A percentile compares a stretch with the other conserved stretches of the same genome.
phyloP scores from a whole-genome alignment of 805 yeast genomes.

The Sugiyamaella boreocaroliniensis region DNA sequence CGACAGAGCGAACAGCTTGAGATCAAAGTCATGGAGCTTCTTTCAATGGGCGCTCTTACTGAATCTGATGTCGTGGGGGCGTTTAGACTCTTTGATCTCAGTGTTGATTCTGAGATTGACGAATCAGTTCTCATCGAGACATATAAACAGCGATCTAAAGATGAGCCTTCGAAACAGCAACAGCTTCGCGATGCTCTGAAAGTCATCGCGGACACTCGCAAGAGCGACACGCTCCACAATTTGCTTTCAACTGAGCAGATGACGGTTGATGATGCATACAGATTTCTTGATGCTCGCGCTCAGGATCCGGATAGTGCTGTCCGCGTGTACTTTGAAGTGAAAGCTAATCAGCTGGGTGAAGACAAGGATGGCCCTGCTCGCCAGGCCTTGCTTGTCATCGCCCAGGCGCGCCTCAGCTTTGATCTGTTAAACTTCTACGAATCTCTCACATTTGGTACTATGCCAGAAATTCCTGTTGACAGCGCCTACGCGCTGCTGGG shows the following conservation, averaged over 20 bases:
- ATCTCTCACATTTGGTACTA: constrained; percentile 10
- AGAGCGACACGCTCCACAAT: constrained; percentile 10
- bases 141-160: constrained; percentile 8
- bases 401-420: constrained; percentile 24
- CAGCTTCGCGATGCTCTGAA: constrained; percentile 15
- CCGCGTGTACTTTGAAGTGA: constrained; percentile 65
- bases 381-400: constrained; percentile 28
- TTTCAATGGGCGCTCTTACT: constrained; percentile 49
- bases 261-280: constrained; percentile 45
- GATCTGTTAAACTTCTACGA: constrained; percentile 28
- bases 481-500: constrained; percentile 48
- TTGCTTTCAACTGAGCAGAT: constrained; percentile 39
- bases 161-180: constrained; percentile 6
- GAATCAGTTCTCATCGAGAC: constrained; percentile 13
- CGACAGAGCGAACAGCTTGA: constrained; percentile 43
- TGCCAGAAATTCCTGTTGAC: constrained; percentile 23
- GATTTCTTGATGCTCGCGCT: constrained; percentile 43
- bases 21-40: constrained; percentile 39
- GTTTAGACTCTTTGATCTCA: constrained; percentile 31
- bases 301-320: constrained; percentile 64
- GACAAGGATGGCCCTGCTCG: constrained; percentile 11
- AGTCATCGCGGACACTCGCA: constrained; percentile 15
- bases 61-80: constrained; percentile 41
- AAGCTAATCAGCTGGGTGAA: constrained; percentile 41
- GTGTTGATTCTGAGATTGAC: constrained; percentile 14